These are phyloP conservation scores for Ailanthus altissimus DNA, from an alignment of 345 rosid genomes.

Conservation along the genomic window DNA sequence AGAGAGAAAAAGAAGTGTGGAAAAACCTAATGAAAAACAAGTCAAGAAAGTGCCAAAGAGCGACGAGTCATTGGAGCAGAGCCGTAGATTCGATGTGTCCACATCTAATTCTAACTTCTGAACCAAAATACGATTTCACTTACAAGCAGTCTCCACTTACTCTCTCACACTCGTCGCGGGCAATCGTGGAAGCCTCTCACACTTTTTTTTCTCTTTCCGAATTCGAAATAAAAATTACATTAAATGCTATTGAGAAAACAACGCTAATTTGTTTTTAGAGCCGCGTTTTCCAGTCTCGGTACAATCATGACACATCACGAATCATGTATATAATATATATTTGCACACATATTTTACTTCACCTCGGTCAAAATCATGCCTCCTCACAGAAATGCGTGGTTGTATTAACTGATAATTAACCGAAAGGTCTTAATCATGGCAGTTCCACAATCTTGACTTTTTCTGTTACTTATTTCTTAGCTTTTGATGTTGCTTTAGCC, in stretches of 20 bases:
- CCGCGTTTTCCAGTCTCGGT: constrained; percentile 46
- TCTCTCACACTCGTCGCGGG: constrained; percentile 30
- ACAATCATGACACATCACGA: constrained; percentile 46
- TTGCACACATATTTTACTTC: neutral
- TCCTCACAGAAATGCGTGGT: constrained; percentile 29
- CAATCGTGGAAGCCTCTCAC: neutral
- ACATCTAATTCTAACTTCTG: constrained; percentile 42
- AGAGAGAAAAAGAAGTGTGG: neutral
- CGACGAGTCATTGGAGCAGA: constrained; percentile 40
- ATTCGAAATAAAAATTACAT: neutral
- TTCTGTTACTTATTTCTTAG: constrained; percentile 25
- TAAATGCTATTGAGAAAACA: constrained; percentile 20
- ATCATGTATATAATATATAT: constrained; percentile 20
- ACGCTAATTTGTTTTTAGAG: constrained; percentile 28
- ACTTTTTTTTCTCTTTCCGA: neutral
- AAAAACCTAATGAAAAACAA: constrained; percentile 21
- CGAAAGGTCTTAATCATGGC: constrained; percentile 54
- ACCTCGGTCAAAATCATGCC: constrained; percentile 38
- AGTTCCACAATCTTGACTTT: constrained; percentile 47
- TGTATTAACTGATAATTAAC: constrained; percentile 38
- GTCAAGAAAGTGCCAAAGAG: constrained; percentile 30
- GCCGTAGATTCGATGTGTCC: constrained; percentile 66
- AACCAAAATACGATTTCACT: constrained; percentile 23
- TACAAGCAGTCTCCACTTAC: constrained; percentile 27
- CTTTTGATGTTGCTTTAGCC: neutral